Percentiles rank a stretch among this genome's conserved stretches.
Evolutionary conservation across 1,284 basidiomycete species (phyloP).

Genomic region (Cystobasidium pallidum): DNA sequence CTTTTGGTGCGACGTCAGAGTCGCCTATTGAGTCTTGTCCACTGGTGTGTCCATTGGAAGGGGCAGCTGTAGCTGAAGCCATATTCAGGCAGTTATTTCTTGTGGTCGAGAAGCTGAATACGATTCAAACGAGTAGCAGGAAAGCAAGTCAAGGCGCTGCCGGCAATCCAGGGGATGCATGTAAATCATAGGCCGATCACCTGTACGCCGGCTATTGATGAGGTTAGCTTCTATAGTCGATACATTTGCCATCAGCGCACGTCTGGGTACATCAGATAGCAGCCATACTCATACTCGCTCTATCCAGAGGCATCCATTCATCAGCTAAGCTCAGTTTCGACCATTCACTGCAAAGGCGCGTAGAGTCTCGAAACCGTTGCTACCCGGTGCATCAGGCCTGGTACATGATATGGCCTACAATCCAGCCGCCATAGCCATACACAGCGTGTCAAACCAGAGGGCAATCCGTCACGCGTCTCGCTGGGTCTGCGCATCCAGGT

Average conservation of each 20-base stretch:
- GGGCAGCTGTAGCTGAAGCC: not conserved
- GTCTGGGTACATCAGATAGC: too few relatives aligned
- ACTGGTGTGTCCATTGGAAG: not conserved
- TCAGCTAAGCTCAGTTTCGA: too few relatives aligned
- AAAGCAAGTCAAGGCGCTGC: not conserved
- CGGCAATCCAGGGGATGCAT: not conserved
- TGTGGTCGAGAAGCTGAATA: too few relatives aligned
- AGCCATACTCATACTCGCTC: too few relatives aligned
- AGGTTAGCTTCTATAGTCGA: too few relatives aligned
- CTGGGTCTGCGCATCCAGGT: too few relatives aligned
- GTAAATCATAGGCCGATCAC: not conserved
- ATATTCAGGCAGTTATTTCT: not conserved
- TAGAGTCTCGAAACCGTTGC: not conserved
- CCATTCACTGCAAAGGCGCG: too few relatives aligned
- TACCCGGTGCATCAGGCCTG: not conserved
- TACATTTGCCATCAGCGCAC: too few relatives aligned
- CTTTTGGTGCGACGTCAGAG: constrained; percentile 24
- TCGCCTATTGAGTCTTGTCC: constrained; percentile 8
- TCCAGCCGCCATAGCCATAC: not conserved
- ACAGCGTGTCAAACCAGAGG: too few relatives aligned
- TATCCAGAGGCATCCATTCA: too few relatives aligned
- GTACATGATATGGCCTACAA: not conserved
- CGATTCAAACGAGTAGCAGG: too few relatives aligned
- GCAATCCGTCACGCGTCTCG: too few relatives aligned
- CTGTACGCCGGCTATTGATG: not conserved